These are phyloP conservation scores for Micromonas pusilla DNA, from an alignment of 139 green algal species.

Conservation along the genomic window DNA sequence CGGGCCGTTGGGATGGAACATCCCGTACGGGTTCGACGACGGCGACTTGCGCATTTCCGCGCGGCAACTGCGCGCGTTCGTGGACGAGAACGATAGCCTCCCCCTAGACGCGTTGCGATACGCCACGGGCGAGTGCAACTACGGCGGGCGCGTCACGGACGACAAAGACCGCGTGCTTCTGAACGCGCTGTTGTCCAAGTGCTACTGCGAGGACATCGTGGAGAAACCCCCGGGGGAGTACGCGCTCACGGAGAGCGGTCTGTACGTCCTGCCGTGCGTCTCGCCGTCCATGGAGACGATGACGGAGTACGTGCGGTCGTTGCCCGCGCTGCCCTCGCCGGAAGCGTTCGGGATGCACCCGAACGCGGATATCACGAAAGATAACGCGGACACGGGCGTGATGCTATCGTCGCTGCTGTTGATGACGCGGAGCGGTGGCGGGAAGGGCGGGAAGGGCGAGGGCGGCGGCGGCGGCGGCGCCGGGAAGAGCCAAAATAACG, in stretches of 20 bases:
- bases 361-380: slow-evolving; percentile 74
- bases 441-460: slow-evolving; percentile 25
- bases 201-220: slow-evolving; percentile 39
- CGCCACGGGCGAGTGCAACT: slow-evolving; percentile 72
- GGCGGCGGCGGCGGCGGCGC: slow-evolving; percentile 22
- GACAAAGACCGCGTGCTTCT: slow-evolving; percentile 61
- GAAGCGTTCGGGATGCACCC: slow-evolving; percentile 62
- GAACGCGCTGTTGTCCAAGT: slow-evolving; percentile 49
- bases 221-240: slow-evolving; percentile 46
- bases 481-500: slow-evolving; percentile 43
- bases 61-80: slow-evolving; percentile 65
- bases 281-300: slow-evolving; percentile 38
- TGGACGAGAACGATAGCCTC: slow-evolving; percentile 56
- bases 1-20: slow-evolving; percentile 71
- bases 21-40: slow-evolving; percentile 64
- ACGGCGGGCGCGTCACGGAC: slow-evolving; percentile 68
- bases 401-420: slow-evolving; percentile 52
- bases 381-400: slow-evolving; percentile 59
- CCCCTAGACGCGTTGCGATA: slow-evolving; percentile 47
- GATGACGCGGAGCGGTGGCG: slow-evolving; percentile 28
- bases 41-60: slow-evolving; percentile 61
- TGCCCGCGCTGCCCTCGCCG: slow-evolving; percentile 32
- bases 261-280: slow-evolving; percentile 56
- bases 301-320: slow-evolving; percentile 39
- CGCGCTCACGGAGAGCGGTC: slow-evolving; percentile 46